Evolutionary conservation across 768 basidiomycete genomes (phyloP).

Genomic region (Leccinum barrowsii): DNA sequence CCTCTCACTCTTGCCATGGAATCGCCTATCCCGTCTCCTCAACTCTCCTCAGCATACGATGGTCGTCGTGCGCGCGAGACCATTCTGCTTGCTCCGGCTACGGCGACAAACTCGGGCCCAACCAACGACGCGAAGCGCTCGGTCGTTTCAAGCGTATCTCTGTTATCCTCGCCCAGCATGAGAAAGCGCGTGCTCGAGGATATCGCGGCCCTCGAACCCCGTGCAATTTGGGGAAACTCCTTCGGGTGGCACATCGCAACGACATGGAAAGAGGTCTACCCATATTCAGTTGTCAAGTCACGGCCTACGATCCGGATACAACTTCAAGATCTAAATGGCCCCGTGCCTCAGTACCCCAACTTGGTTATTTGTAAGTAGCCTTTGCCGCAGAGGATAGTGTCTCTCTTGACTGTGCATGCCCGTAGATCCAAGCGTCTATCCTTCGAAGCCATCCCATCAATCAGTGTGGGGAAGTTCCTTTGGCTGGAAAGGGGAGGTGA

Average conservation of each 20-base stretch:
- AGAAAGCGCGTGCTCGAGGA: slow-evolving; percentile 43
- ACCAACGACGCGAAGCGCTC: slow-evolving; percentile 39
- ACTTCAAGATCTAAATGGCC: slow-evolving; percentile 9
- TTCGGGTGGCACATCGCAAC: slow-evolving; percentile 21
- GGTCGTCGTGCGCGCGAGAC: slow-evolving; percentile 50
- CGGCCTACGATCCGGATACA: slow-evolving; percentile 1
- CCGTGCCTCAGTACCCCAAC: slow-evolving; percentile 23
- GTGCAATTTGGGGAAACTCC: slow-evolving; percentile 21
- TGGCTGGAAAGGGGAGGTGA: slow-evolving; percentile 14
- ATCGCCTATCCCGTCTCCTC: slow-evolving; percentile 38
- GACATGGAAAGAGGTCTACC: slow-evolving; percentile 24
- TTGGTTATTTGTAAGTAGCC: slow-evolving; percentile 30
- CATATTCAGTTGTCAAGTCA: slow-evolving; percentile 6
- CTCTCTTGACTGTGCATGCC: neutral
- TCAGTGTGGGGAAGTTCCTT: slow-evolving; percentile 18
- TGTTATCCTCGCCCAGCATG: slow-evolving; percentile 56
- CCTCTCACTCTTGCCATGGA: slow-evolving; percentile 45
- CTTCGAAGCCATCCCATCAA: slow-evolving; percentile 6
- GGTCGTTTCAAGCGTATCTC: slow-evolving; percentile 31
- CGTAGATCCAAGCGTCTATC: slow-evolving; percentile 36
- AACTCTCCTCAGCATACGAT: slow-evolving; percentile 52
- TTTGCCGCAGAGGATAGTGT: neutral
- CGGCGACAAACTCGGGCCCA: slow-evolving; percentile 50
- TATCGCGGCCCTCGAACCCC: neutral
- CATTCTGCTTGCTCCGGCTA: slow-evolving; percentile 43